Evolutionary conservation across 2,329 filamentous ascomycete genomes (phyloP), one percentile per base, ranked within the genome.

Genomic region (Microcera coccophila): DNA sequence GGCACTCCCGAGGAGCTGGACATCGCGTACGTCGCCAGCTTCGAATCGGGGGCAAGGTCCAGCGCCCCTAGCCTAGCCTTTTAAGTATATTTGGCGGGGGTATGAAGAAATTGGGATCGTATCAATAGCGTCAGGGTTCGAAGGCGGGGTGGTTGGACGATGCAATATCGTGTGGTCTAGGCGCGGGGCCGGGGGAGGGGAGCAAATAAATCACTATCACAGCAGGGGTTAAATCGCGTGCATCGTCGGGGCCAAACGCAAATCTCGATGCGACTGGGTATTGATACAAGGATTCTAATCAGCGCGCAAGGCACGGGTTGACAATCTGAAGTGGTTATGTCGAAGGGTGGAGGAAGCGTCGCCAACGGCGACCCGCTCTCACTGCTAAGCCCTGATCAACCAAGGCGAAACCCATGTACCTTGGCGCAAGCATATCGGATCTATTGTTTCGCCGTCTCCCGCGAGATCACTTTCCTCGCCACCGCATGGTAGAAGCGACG

Each of bases 1-100:
- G 78, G 77, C 21, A 75, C 68, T 41, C 75, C 78, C 41, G 78
- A 81, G 38, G 78, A 79, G 41, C 76, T 76, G 55, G 78, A 82
- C 78, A 81, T 81, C 59, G 35, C 52, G 53, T 42, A 44, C 22
- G 22, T 26, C 22, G 22, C 7, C 22, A n/a, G n/a, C n/a, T n/a
- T n/a, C n/a, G n/a, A n/a, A n/a, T n/a, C n/a, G n/a, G n/a, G n/a
- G 22, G 12, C 22, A 26, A 12, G 22, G 7, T 26, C 22, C n/a
- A n/a, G n/a, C n/a, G n/a, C n/a, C n/a, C n/a, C n/a, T n/a, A n/a
- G n/a, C n/a, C n/a, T n/a, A n/a, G n/a, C n/a, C n/a, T n/a, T n/a
- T n/a, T n/a, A n/a, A n/a, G n/a, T n/a, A n/a, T n/a, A n/a, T n/a
- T n/a, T n/a, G n/a, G n/a, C n/a, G n/a, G n/a, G n/a, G n/a, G n/a